Evolutionary conservation across 148 eudicot species (phyloP), one percentile per base, ranked within the genome.

Genomic region (Selenicereus undatus): DNA sequence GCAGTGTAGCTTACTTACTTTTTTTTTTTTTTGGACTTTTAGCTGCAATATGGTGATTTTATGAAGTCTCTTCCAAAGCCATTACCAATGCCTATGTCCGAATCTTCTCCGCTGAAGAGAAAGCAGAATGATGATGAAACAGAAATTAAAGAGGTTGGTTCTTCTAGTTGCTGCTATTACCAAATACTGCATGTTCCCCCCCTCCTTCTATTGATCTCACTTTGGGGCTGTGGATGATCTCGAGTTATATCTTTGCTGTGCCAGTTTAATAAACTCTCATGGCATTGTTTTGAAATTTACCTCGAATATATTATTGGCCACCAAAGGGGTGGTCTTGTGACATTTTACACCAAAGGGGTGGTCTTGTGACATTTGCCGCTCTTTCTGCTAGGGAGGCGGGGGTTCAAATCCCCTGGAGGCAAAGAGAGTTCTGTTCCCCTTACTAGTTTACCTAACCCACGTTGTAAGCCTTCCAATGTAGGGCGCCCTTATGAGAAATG

Each of bases 1-100:
- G n/a, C 39, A 56, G 14, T 70, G 48, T 68, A 80, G 72, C 69
- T 79, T 21, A 39, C 76, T 50, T 52, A 58, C 51, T 11, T 82
- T 10, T 56, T 36, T 54, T 72, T 39, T 14, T 83, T 13, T 74
- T 32, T 18, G 64, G 35, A 77, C 73, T 78, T 73, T 74, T 87
- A 90, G 93, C 88, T 89, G 45, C 91, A 87, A 43, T 89, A 82
- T 76, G 79, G 78, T 85, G 94, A 91, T 74, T 71, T 54, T 65
- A 79, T 83, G 29, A 88, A 81, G 86, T 89, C 93, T 82, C 94
- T 90, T 84, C 92, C 93, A 13, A 91, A 84, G 86, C 97, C 97
- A 69, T 84, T 85, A 83, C 90, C 93, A 58, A 62, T 81, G 70
- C 75, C 86, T 62, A 71, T 77, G 26, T 79, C 76, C 74, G 88